Conservation (phyloP, 2,329 filamentous ascomycete genomes). For the Paraconiothyrium sp. region DNA sequence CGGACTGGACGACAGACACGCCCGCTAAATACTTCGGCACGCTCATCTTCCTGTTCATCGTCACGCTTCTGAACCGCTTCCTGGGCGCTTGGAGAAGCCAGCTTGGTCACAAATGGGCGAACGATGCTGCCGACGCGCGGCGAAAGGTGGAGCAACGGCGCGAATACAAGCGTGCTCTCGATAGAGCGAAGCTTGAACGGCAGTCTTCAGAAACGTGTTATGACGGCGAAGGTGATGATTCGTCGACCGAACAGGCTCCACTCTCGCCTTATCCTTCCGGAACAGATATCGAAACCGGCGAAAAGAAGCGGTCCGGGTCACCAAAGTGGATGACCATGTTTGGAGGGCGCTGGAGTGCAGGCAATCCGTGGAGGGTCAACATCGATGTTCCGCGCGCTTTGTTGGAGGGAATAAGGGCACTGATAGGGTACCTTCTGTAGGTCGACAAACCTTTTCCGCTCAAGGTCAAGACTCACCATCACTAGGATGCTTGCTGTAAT, state of each 20-base stretch:
- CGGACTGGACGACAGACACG: constrained; percentile 13
- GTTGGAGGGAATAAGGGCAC: constrained; percentile 8
- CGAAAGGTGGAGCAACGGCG: background rate
- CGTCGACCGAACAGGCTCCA: background rate
- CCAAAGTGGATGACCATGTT: constrained; percentile 3
- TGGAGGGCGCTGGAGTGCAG: constrained; percentile 11
- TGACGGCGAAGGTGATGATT: background rate
- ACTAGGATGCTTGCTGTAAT: constrained; percentile 12
- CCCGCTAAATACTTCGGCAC: constrained; percentile 13
- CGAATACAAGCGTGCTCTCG: background rate
- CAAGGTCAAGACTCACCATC: background rate
- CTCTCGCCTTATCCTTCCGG: constrained; percentile 5
- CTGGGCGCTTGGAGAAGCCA: constrained; percentile 15
- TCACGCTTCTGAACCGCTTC: constrained; percentile 13
- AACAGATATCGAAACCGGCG: background rate
- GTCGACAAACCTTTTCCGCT: background rate
- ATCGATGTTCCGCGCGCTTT: constrained; percentile 11
- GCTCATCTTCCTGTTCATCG: constrained; percentile 6
- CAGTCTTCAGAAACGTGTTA: background rate
- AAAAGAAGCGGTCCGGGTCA: background rate
- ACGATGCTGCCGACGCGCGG: constrained; percentile 9
- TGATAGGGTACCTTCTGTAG: constrained; percentile 12
- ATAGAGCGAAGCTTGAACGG: background rate
- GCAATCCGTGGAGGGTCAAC: constrained; percentile 6
- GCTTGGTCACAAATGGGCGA: constrained; percentile 11